Conservation (phyloP, 352 stramenopile species). For the Globisporangium carolinianum region DNA sequence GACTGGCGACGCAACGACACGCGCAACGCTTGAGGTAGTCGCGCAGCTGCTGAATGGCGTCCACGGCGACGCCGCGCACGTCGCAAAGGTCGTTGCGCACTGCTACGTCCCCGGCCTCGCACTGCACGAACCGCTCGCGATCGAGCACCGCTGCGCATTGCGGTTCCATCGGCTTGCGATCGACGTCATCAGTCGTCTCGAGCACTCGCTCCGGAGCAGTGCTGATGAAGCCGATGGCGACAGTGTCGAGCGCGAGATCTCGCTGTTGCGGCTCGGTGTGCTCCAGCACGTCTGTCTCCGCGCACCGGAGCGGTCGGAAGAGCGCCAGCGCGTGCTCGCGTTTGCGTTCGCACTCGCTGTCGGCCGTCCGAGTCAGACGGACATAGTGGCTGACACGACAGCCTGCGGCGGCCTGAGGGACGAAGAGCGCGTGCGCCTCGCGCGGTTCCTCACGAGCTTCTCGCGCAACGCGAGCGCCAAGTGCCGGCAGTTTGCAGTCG, state of each 20-base stretch:
- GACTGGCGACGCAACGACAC: constrained; percentile 26
- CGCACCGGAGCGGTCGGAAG: constrained; percentile 61
- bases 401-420: constrained; percentile 23
- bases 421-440: constrained; percentile 50
- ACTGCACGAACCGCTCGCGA: constrained; percentile 56
- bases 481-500: constrained; percentile 76
- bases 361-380: constrained; percentile 12
- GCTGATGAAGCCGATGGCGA: constrained; percentile 25
- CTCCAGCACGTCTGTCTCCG: constrained; percentile 76
- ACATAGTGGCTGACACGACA: too few species aligned
- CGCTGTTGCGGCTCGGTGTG: constrained; percentile 41
- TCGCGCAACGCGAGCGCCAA: constrained; percentile 66
- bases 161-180: constrained; percentile 67
- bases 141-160: constrained; percentile 39
- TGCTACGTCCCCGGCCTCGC: constrained; percentile 63
- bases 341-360: constrained; percentile 42
- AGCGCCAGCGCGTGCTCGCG: constrained; percentile 55
- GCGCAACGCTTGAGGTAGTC: constrained; percentile 38
- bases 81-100: constrained; percentile 54
- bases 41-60: constrained; percentile 34
- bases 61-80: constrained; percentile 48
- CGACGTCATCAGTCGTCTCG: constrained; percentile 36
- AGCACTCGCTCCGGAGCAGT: constrained; percentile 13
- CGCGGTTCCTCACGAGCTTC: constrained; percentile 70
- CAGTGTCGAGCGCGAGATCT: constrained; percentile 25